phyloP scores from a whole-genome alignment of 805 yeast genomes.

The Ogataea polymorpha region DNA sequence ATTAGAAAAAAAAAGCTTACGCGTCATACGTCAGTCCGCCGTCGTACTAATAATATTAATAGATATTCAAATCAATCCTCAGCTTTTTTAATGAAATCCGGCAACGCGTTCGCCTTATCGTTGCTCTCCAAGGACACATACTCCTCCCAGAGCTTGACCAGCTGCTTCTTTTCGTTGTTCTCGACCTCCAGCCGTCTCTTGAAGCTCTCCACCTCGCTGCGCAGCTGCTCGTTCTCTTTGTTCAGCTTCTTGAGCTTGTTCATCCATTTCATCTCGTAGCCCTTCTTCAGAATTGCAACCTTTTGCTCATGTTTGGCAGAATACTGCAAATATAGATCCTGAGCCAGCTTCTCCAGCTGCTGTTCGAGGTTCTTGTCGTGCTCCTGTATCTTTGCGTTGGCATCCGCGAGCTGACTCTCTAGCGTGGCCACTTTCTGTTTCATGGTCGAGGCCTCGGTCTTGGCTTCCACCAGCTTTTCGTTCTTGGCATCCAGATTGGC shows the following conservation, averaged over 20 bases:
- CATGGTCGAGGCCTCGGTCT: slow-evolving; percentile 13
- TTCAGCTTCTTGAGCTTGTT: slow-evolving; percentile 40
- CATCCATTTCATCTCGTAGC: slow-evolving; percentile 53
- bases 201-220: slow-evolving; percentile 51
- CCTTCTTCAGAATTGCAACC: slow-evolving; percentile 57
- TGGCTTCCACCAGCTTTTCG: slow-evolving; percentile 13
- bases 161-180: slow-evolving; percentile 54
- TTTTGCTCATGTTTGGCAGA: slow-evolving; percentile 75
- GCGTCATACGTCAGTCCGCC: slow-evolving; percentile 10
- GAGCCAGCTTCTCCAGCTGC: slow-evolving; percentile 60
- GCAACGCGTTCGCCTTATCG: slow-evolving; percentile 21
- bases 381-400: slow-evolving; percentile 26
- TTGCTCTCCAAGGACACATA: slow-evolving; percentile 28
- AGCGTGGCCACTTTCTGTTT: slow-evolving; percentile 14
- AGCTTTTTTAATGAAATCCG: slow-evolving; percentile 19
- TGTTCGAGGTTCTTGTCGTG: slow-evolving; percentile 50
- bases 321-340: slow-evolving; percentile 68
- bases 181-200: slow-evolving; percentile 48
- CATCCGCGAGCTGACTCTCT: slow-evolving; percentile 21
- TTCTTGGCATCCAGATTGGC: slow-evolving; percentile 15
- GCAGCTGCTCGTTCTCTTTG: slow-evolving; percentile 42
- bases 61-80: slow-evolving; percentile 2
- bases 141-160: slow-evolving; percentile 45
- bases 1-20: slow-evolving; percentile 4
- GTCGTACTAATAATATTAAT: neutral